Base-by-base conservation (phyloP, 139 green algal species). In the Zygnema circumcarinatum region DNA sequence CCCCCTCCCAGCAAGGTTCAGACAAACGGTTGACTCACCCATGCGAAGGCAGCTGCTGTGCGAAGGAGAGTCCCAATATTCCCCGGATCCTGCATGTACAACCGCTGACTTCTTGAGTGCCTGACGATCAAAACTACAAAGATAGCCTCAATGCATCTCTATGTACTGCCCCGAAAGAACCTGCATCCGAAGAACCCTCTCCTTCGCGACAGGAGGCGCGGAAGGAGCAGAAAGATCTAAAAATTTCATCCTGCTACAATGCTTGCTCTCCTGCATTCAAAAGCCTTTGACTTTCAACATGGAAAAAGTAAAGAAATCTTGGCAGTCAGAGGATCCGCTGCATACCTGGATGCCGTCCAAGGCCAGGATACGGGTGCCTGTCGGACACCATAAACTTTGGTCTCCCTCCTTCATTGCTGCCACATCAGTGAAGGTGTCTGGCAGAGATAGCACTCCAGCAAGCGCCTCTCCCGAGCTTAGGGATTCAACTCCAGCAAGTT, bases 61-160 rank as follows among this genome's bases (percentile, higher is more conserved):
- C 91, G 76, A 79, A 90, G 47, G 56, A 92, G 76, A 33, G 91
- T 92, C 29, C 91, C 91, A 38, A 92, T 22, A 67, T 93, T 92
- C 1, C 91, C 88, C 0, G 91, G 91, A 42, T 92, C 91, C 79
- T 93, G 88, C 16, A 20, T 78, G 69, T n/a, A n/a, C n/a, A n/a
- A n/a, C n/a, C n/a, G n/a, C 25, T 84, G 38, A 21, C 41, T 53
- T 38, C 84, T 83, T 1, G 87, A 40, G 33, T 33, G 69, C 20
- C 33, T 21, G 72, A 21, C 20, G 21, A 21, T 79, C 21, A 16
- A 54, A 21, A 21, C 16, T 79, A 33, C 16, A 79, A 36, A 33
- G 21, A 21, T 35, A 16, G 41, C 20, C 16, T 16, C 72, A 79
- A 33, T 16, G 72, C 41, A 21, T 16, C 72, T 35, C 41, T 16